Evolutionary conservation across 176 grass and related monocot species (phyloP).

Genomic region (Calamus simplicifolius): DNA sequence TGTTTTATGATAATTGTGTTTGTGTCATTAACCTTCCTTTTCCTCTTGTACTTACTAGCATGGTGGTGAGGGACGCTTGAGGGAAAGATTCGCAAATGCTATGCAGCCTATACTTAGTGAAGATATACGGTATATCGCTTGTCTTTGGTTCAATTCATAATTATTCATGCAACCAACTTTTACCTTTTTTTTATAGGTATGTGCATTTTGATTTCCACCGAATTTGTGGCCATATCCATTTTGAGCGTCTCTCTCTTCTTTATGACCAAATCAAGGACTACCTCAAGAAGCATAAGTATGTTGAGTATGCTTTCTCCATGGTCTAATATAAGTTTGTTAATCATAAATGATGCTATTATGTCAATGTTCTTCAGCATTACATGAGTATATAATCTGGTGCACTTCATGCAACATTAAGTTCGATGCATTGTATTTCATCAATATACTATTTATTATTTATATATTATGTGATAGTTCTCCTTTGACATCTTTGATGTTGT

Average conservation of each 20-base stretch:
- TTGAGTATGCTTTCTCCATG: background rate
- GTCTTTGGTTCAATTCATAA: no score
- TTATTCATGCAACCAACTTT: no score
- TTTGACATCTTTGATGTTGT: no score
- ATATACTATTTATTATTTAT: no score
- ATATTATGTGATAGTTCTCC: no score
- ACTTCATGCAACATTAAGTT: no score
- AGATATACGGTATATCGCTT: slow-evolving; percentile 54
- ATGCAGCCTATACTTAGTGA: slow-evolving; percentile 70
- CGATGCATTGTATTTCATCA: no score
- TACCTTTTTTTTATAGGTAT: slow-evolving; percentile 45
- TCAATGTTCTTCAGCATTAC: no score
- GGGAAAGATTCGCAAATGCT: slow-evolving; percentile 66
- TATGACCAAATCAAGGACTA: slow-evolving; percentile 82
- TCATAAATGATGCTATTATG: no score
- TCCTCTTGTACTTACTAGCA: slow-evolving; percentile 40
- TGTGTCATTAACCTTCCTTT: background rate
- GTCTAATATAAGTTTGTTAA: no score
- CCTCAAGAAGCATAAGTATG: slow-evolving; percentile 73
- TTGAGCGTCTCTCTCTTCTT: slow-evolving; percentile 83
- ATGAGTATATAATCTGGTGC: no score
- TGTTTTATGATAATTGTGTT: no score
- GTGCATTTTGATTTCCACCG: slow-evolving; percentile 92
- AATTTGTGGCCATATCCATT: slow-evolving; percentile 91
- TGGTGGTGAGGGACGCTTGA: slow-evolving; percentile 79